Evolutionary conservation across 805 yeast genomes (phyloP), one percentile per base, ranked within the genome.

Genomic region (Osmozyma mogii): DNA sequence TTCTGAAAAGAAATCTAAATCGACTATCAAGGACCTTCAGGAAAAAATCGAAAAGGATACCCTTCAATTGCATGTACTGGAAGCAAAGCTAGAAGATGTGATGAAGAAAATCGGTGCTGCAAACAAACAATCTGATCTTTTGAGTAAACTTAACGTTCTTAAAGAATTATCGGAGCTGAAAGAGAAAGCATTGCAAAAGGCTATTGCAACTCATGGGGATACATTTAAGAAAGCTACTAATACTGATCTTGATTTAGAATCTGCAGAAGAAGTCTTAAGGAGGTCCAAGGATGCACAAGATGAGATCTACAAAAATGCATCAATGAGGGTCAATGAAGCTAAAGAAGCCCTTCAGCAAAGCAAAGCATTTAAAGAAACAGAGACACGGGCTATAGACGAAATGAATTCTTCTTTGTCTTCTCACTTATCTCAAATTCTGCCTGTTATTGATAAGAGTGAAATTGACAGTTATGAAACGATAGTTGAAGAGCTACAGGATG

Each of bases 401-500:
- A n/a, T n/a, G n/a, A n/a, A n/a, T n/a, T n/a, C n/a, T n/a, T n/a
- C n/a, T n/a, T n/a, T n/a, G n/a, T n/a, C n/a, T n/a, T n/a, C n/a
- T n/a, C n/a, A n/a, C n/a, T n/a, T n/a, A n/a, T n/a, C n/a, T n/a
- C 40, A 18, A 3, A 57, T 61, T 2, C 33, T 50, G 3, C 35
- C 38, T 6, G 55, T 52, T 3, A 43, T 63, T 1, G 47, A 47
- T 5, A 54, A 50, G 31, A 47, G 45, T 9, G 68, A 63, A n/a
- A 54, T 78, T 14, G 63, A 61, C 3, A 67, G 68, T 1, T 81
- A 75, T 45, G 73, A 70, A 20, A 56, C 54, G 1, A 58, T 69
- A 5, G 37, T 79, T 2, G 47, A 52, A 16, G 80, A 73, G 10
- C 61, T 78, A 4, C 89, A 84, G 44, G 68, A 67, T 11, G 79